phyloP scores from a whole-genome alignment of 1,284 basidiomycete genomes.

The Pseudomicrostroma phylloplanum region DNA sequence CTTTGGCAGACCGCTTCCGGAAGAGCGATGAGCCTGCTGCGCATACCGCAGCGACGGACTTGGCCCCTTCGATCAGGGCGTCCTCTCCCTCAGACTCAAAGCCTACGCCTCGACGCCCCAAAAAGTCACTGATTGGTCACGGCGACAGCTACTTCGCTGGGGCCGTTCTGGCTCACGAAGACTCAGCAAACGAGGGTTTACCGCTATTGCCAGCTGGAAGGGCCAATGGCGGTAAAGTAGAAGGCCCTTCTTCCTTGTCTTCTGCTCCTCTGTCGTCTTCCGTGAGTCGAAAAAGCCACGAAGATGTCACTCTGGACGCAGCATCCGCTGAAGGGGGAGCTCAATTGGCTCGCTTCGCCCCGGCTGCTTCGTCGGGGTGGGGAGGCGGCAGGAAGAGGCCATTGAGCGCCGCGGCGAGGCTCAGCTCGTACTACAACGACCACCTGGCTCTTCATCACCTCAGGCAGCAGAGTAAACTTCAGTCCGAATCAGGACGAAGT shows the following conservation, averaged over 20 bases:
- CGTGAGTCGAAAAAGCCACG: background rate
- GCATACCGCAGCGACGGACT: background rate
- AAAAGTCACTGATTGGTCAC: background rate
- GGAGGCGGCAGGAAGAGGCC: background rate
- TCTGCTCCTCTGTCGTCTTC: background rate
- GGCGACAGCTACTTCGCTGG: background rate
- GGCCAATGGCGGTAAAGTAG: too few relatives aligned
- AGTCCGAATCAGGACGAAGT: too few relatives aligned
- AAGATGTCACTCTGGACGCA: too few relatives aligned
- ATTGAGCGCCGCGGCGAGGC: constrained; percentile 5
- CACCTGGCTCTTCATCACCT: background rate
- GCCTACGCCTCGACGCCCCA: background rate
- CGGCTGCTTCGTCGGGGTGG: background rate
- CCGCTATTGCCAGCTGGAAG: too few relatives aligned
- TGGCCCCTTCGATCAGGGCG: background rate
- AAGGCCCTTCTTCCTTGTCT: background rate
- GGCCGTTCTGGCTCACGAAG: background rate
- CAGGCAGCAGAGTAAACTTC: too few relatives aligned
- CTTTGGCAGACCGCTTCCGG: background rate
- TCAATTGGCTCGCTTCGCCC: background rate
- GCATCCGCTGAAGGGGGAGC: background rate
- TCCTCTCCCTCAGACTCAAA: background rate
- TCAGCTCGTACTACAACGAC: background rate
- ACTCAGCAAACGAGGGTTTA: background rate
- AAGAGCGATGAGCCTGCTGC: background rate